Evolutionary conservation across 495 filamentous ascomycete species (phyloP), one percentile per base, ranked within the genome.

Genomic region (Xylaria flabelliformis): DNA sequence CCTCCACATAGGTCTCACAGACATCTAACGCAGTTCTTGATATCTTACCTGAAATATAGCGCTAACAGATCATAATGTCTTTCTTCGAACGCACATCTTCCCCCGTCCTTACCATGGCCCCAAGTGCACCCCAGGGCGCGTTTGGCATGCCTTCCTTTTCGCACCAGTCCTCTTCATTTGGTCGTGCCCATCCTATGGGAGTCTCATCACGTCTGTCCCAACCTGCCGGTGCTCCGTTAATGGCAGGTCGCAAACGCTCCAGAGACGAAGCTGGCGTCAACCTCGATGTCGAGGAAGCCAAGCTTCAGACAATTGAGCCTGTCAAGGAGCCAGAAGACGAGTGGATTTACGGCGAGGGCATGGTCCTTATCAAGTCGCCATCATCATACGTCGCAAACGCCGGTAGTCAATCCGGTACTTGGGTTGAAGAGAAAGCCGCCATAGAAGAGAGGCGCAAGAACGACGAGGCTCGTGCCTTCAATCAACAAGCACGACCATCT

Each of bases 371-470:
- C 80, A 93, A 93, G 75, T 91, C 91, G 15, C 74, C 78, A 24
- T 87, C 86, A 41, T 87, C 88, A 71, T 88, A 90, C 71, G 83
- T 89, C 34, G 80, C 91, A 71, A 88, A 90, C 51, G 90, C 91
- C 56, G 87, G 88, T 67, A 93, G 88, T 76, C 93, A 94, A 80
- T 92, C 91, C 24, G 92, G 92, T 64, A 94, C 91, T 15, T 94
- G 91, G 92, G 87, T 90, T 73, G 92, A 95, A 82, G 91, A 93
- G 76, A 84, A 87, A 66, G 78, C 77, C 41, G 80, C 82, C 48
- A 69, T 83, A 53, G 85, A 90, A 72, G 82, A 86, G 64, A 77
- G 81, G 15, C 81, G 75, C 71, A 82, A 81, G 62, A 74, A 80
- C 4, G 82, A 86, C 69, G 81, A 78, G 36, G 78, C 74, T 1